Base-by-base conservation (phyloP, 768 basidiomycete genomes). In the Kwoniella newhampshirensis region DNA sequence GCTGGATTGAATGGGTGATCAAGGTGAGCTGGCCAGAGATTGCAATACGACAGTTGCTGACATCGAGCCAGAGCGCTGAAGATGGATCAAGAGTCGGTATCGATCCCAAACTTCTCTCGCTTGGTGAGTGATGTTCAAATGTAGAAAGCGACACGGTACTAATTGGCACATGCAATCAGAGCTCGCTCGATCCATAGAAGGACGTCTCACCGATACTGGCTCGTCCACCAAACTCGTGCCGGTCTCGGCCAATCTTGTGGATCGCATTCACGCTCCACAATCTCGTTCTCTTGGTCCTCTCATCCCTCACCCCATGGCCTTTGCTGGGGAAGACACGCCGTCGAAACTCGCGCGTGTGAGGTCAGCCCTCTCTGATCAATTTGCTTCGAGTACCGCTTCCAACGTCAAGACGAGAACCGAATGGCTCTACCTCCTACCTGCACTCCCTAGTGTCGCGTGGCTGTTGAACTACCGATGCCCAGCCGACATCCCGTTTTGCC, bases 401-500 rank as follows among this genome's bases (percentile, higher is more conserved):
- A 26, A 45, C 2, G 30, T 27, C 8, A 17, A 56, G 20, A 18
- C 48, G 1, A 54, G 39, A 21, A 39, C 35, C 56, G n/a, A 44
- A 23, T 88, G 55, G 83, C 84, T 71, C 1, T 85, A 84, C 40
- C 75, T 96, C 37, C 78, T 88, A 12, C 83, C 82, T 42, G 59
- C 73, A 13, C 64, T 80, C 11, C 71, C 74, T 4, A 54, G 75
- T n/a, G 87, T 77, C 84, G 94, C 94, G 0, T 96, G 90, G 79
- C 68, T 88, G 2, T 80, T 97, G 30, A 98, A 98, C 70, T 79
- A 93, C 51, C 87, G 94, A 46, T 93, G 92, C 32, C 59, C 54
- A 13, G 82, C 84, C 2, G 93, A 97, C 68, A 86, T 97, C 44
- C 89, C 90, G 0, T 89, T 85, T 80, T 92, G 90, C 71, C 94